Evolutionary conservation across 306 rosid genomes (phyloP).

Genomic region (Vigna trinervia): DNA sequence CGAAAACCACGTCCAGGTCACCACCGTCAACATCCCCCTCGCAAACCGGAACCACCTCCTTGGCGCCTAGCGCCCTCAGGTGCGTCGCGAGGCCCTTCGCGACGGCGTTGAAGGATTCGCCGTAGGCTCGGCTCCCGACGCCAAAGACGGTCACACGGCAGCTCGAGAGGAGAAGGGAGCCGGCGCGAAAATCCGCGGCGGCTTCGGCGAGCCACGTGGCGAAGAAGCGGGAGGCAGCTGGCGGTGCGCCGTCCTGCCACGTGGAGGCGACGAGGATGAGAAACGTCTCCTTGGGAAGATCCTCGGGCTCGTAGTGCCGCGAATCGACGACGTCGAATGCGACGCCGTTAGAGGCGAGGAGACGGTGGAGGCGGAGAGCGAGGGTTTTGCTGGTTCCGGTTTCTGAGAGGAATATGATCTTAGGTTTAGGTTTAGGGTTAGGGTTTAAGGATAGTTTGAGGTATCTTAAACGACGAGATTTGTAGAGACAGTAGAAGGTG

Average conservation of each 20-base stretch:
- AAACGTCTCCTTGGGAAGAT: constrained; percentile 72
- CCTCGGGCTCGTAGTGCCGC: constrained; percentile 81
- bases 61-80: constrained; percentile 75
- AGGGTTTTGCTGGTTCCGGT: constrained; percentile 85
- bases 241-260: constrained; percentile 88
- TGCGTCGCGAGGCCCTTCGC: constrained; percentile 62
- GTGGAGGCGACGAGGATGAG: constrained; percentile 81
- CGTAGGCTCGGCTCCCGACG: constrained; percentile 84
- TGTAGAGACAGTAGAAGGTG: constrained; percentile 76
- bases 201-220: constrained; percentile 88
- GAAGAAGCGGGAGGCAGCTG: constrained; percentile 64
- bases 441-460: constrained; percentile 55
- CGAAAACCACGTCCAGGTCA: constrained; percentile 69
- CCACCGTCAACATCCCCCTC: constrained; percentile 83
- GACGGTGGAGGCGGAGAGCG: constrained; percentile 70
- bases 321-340: constrained; percentile 69
- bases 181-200: constrained; percentile 82
- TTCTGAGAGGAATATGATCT: constrained; percentile 77
- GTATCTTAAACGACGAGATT: constrained; percentile 74
- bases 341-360: constrained; percentile 57
- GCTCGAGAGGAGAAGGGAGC: constrained; percentile 70
- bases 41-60: constrained; percentile 68
- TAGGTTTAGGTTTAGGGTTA: constrained; percentile 45
- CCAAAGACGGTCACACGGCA: constrained; percentile 81
- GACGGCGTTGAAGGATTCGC: constrained; percentile 68